phyloP scores from a whole-genome alignment of 805 yeast genomes.

The Yarrowia keelungensis region DNA sequence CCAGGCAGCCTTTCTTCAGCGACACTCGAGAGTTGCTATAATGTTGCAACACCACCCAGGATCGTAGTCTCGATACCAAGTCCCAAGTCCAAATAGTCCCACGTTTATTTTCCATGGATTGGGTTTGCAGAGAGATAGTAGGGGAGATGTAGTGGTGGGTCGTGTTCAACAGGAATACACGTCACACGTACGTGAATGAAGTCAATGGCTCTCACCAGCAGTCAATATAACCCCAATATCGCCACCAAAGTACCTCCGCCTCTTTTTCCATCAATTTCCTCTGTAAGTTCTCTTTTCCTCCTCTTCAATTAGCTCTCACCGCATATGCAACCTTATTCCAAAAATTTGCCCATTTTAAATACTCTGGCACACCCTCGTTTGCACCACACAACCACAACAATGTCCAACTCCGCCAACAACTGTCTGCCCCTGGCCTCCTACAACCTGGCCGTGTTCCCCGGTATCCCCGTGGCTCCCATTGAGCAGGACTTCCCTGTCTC shows the following conservation, averaged over 20 bases:
- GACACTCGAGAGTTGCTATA: neutral
- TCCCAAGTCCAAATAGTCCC: slow-evolving; percentile 35
- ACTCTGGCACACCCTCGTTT: slow-evolving; percentile 3
- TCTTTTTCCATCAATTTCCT: neutral
- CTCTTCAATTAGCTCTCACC: neutral
- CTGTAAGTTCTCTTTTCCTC: neutral
- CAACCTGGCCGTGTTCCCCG: slow-evolving; percentile 85
- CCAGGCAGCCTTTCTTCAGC: neutral
- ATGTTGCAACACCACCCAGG: neutral
- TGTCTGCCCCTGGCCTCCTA: slow-evolving; percentile 80
- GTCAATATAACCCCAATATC: neutral
- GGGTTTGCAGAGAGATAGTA: slow-evolving; percentile 3
- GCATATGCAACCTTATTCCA: slow-evolving; percentile 38
- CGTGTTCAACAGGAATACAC: neutral
- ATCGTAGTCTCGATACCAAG: slow-evolving; percentile 1
- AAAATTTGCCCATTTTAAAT: slow-evolving; percentile 34
- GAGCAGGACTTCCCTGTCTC: slow-evolving; percentile 88
- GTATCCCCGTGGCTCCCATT: slow-evolving; percentile 84
- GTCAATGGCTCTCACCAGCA: neutral
- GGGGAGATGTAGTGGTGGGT: no score
- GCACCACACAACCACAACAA: slow-evolving; percentile 29
- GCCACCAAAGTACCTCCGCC: neutral
- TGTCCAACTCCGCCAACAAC: slow-evolving; percentile 19
- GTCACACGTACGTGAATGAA: neutral
- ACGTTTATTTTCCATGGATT: slow-evolving; percentile 27